Conservation (phyloP, 164 flowering plant genomes). For the Pachysandra terminalis region DNA sequence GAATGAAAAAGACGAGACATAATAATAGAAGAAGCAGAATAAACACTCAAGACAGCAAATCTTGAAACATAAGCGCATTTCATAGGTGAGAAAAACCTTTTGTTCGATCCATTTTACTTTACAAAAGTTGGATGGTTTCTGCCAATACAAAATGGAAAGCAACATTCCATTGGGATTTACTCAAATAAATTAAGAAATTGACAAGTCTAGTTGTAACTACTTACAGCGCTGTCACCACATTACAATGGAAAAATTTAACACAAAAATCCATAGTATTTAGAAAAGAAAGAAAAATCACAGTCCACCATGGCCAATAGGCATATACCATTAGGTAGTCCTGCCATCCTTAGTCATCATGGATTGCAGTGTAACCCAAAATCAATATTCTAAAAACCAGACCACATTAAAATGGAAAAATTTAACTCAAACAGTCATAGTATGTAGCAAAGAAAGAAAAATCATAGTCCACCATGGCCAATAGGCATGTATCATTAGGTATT, state of each 20-base stretch:
- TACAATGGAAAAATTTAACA: not conserved
- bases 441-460: not conserved
- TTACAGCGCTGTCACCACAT: not conserved
- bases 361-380: too few species aligned
- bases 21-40: not conserved
- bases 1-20: not conserved
- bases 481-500: too few species aligned
- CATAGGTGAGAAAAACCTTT: not conserved
- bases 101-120: too few species aligned
- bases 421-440: not conserved
- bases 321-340: too few species aligned
- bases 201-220: not conserved
- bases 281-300: not conserved
- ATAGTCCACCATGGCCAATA: too few species aligned
- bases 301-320: too few species aligned
- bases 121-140: too few species aligned
- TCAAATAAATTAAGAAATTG: not conserved
- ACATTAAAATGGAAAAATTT: not conserved
- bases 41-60: too few species aligned
- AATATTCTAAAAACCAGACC: too few species aligned
- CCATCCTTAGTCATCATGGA: too few species aligned
- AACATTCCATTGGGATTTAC: not conserved
- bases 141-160: not conserved
- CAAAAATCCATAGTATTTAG: not conserved
- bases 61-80: not conserved